Evolutionary conservation across 1,284 basidiomycete genomes (phyloP), one percentile per base, ranked within the genome.

Genomic region (Agroathelia rolfsii): DNA sequence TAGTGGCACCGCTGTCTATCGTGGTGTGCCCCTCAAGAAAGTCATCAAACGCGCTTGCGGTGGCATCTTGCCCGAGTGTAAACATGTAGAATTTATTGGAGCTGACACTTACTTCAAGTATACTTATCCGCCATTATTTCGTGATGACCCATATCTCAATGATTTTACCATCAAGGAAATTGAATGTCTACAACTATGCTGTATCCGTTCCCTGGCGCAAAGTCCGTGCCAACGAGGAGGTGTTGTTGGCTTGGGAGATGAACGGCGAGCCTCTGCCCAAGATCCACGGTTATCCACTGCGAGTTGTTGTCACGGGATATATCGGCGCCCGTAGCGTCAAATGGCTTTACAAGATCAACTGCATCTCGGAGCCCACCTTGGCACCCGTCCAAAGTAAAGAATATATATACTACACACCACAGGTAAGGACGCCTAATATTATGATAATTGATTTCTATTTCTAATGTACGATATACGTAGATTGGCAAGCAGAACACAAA

Each of bases 81-180:
- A 64, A 42, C 68, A 72, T 40, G 51, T 72, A 40, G 70, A 73
- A 44, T 67, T 72, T 46, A 62, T 72, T 37, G 68, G 70, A 15
- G 69, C 68, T 2, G 69, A 72, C 39, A 72, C 69, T 3, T 72
- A 72, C 45, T 72, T 72, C 59, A 72, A 72, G 68, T 64, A 35
- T n/a, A n/a, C n/a, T n/a, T n/a, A n/a, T n/a, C n/a, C n/a, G n/a
- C n/a, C n/a, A 32, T 56, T 45, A 9, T 20, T 16, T 21, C 11
- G n/a, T 22, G 19, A 30, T 30, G n/a, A 13, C 24, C 19, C 30
- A n/a, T 3, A 6, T 17, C 21, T 24, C 12, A 5, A 11, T 23
- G 20, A n/a, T 10, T 9, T 15, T 12, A 3, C 16, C 7, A 13
- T 32, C 4, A 38, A 69, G 64, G 50, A 70, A 71, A 41, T 56